A percentile compares a stretch with the other conserved stretches of the same genome.
Conservation (phyloP, 257 asterid genomes). For the Rauvolfia tetraphylla region DNA sequence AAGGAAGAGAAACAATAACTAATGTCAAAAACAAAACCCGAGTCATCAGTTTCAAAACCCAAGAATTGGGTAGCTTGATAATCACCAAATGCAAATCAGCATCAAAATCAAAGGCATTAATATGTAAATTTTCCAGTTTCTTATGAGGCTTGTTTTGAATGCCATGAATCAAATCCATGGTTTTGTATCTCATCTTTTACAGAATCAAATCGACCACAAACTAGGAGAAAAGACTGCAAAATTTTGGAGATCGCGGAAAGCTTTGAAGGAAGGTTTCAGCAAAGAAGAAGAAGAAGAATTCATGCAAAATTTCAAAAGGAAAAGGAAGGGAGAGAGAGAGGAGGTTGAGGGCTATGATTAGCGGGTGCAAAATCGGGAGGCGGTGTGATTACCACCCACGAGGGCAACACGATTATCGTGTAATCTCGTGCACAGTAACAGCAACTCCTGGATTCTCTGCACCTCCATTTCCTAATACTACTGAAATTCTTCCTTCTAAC, state of each 20-base stretch:
- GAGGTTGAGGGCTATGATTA: conserved; percentile 1
- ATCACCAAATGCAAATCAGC: conserved; percentile 14
- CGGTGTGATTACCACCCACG: conserved; percentile 57
- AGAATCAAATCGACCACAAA: not conserved
- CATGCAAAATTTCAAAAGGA: not conserved
- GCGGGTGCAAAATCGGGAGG: conserved; percentile 50
- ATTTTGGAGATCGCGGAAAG: conserved; percentile 1
- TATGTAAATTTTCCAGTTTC: conserved; percentile 12
- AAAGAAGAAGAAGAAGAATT: not conserved
- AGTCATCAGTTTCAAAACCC: conserved; percentile 26
- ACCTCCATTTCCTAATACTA: conserved; percentile 32
- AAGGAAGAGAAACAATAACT: conserved; percentile 30
- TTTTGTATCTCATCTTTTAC: conserved; percentile 8
- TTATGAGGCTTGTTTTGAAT: conserved; percentile 8
- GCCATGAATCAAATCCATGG: conserved; percentile 19
- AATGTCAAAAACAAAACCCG: conserved; percentile 26
- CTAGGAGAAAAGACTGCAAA: not conserved
- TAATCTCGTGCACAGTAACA: conserved; percentile 21
- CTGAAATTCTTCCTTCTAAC: conserved; percentile 7
- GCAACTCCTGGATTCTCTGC: conserved; percentile 26
- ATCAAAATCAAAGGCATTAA: conserved; percentile 8
- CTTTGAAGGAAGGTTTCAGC: not conserved
- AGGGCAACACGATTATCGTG: conserved; percentile 31
- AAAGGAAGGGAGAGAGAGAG: not conserved
- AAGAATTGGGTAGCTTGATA: conserved; percentile 14